A percentile compares a stretch with the other conserved stretches of the same genome.
These are phyloP conservation scores for Colletotrichum graminicola DNA, from an alignment of 2,329 filamentous ascomycete species.

Conservation along the genomic window DNA sequence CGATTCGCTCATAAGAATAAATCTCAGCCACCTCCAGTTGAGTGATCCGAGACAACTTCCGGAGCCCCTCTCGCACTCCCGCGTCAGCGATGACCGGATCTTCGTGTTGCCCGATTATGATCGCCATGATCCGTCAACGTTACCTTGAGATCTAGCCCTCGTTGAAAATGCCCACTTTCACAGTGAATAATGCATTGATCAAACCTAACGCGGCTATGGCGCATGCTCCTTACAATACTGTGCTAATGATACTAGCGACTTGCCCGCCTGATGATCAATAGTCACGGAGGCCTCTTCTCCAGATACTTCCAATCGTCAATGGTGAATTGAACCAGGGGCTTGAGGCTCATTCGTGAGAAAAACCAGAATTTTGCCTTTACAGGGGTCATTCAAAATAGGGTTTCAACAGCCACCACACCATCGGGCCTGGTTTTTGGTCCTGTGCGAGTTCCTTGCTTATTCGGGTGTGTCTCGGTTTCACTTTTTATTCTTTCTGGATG, in stretches of 20 bases:
- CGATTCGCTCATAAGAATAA: conserved; percentile 35
- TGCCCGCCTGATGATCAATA: conserved; percentile 2
- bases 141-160: conserved; percentile 11
- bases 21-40: conserved; percentile 29
- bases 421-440: no score
- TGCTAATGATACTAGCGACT: background rate
- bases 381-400: background rate
- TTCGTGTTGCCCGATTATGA: conserved; percentile 8
- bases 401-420: background rate
- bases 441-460: background rate
- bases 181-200: conserved; percentile 12
- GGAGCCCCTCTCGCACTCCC: background rate
- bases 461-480: background rate
- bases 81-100: conserved; percentile 6
- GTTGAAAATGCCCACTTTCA: conserved; percentile 2
- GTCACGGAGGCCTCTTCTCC: conserved; percentile 26
- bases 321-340: background rate
- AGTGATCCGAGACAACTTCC: conserved; percentile 27
- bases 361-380: background rate
- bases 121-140: conserved; percentile 23
- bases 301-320: background rate
- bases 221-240: background rate
- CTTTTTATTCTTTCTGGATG: background rate
- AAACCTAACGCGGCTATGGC: background rate
- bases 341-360: background rate